These are phyloP conservation scores for Nothomitra cinnamomea DNA, from an alignment of 2,329 filamentous ascomycete genomes.

Conservation along the genomic window DNA sequence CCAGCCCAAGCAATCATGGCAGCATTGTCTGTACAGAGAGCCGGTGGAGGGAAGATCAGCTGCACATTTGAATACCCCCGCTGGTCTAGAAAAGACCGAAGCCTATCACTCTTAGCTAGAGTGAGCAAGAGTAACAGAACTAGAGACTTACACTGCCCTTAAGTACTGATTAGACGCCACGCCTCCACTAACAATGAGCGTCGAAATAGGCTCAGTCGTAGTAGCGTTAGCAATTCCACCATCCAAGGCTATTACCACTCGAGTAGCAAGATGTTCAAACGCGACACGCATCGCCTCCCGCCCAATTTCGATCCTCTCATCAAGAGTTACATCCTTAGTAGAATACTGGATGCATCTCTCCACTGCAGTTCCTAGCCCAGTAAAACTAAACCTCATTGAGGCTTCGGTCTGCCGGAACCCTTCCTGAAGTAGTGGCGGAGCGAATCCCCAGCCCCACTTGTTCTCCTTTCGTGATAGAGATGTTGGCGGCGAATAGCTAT, in stretches of 20 bases:
- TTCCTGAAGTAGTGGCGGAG: conserved; percentile 46
- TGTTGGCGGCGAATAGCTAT: conserved; percentile 39
- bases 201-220: conserved; percentile 24
- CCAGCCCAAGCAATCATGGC: conserved; percentile 95
- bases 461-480: conserved; percentile 30
- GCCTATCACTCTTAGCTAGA: conserved; percentile 22
- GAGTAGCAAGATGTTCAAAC: conserved; percentile 73
- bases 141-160: conserved; percentile 35
- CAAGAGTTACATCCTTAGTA: conserved; percentile 24
- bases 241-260: conserved; percentile 54
- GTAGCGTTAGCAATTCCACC: neutral
- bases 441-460: conserved; percentile 49
- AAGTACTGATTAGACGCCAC: conserved; percentile 78
- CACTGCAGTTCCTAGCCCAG: conserved; percentile 50
- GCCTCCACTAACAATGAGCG: conserved; percentile 73
- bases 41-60: conserved; percentile 56
- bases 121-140: conserved; percentile 2
- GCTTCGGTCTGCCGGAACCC: conserved; percentile 20
- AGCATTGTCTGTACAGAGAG: conserved; percentile 84
- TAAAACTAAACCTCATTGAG: conserved; percentile 54
- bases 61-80: conserved; percentile 44
- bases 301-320: conserved; percentile 53
- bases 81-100: conserved; percentile 42
- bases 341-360: conserved; percentile 24
- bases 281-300: conserved; percentile 58